A percentile compares a stretch with the other conserved stretches of the same genome.
Conservation (phyloP, 345 rosid species). For the Gossypium bickii region DNA sequence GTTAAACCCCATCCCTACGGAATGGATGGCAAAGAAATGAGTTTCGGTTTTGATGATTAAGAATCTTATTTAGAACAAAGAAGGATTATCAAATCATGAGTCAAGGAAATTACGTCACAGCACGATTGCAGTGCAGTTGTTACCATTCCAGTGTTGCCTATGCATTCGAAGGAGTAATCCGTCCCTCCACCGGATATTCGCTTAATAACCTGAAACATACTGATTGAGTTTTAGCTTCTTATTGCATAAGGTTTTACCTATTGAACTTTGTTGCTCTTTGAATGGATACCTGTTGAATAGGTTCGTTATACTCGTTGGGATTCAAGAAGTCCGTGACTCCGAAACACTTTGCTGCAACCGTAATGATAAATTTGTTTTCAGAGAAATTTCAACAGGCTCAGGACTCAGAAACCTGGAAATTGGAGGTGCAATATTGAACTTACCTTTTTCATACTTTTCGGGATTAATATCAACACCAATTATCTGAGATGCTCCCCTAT, state of each 20-base stretch:
- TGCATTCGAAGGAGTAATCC: conserved; percentile 85
- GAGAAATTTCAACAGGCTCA: background rate
- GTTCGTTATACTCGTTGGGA: conserved; percentile 58
- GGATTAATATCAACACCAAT: conserved; percentile 85
- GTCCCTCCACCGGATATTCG: conserved; percentile 78
- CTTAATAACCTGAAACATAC: conserved; percentile 56
- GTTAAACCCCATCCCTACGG: conserved; percentile 89
- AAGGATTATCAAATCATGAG: background rate
- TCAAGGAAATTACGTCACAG: conserved; percentile 52
- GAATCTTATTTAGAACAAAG: conserved; percentile 2
- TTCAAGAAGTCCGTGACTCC: conserved; percentile 76
- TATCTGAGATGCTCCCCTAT: conserved; percentile 73
- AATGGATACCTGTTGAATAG: conserved; percentile 70
- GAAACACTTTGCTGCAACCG: conserved; percentile 66
- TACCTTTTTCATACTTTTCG: conserved; percentile 70
- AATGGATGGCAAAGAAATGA: background rate
- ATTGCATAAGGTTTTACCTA: background rate
- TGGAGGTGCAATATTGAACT: conserved; percentile 5
- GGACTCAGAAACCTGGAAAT: background rate
- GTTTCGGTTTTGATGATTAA: conserved; percentile 6
- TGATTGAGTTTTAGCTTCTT: background rate
- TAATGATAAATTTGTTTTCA: conserved; percentile 9
- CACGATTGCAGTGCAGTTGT: conserved; percentile 86
- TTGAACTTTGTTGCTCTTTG: background rate
- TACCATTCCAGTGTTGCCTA: conserved; percentile 65